phyloP scores from a whole-genome alignment of 78 protist genomes.

The Neovahlkampfia damariscottae region DNA sequence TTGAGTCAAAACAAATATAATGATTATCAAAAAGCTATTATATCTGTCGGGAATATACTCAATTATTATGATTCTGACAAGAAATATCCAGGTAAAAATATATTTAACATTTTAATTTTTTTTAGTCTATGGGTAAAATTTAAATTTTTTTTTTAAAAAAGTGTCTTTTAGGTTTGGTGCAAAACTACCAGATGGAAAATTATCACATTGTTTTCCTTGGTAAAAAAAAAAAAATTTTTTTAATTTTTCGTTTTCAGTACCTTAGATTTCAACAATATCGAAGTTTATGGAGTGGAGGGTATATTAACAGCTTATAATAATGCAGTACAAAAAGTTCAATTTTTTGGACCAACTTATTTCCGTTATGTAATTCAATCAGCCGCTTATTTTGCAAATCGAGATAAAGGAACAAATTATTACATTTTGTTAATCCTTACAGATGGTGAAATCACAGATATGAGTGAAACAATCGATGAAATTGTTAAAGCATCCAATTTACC shows the following conservation, averaged over 20 bases:
- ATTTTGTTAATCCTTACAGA: slow-evolving; percentile 53
- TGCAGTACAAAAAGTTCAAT: background rate
- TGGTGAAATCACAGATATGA: slow-evolving; percentile 34
- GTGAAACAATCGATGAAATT: slow-evolving; percentile 35
- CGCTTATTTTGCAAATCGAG: background rate
- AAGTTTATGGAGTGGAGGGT: slow-evolving; percentile 19
- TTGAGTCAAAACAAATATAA: background rate
- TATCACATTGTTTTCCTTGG: background rate
- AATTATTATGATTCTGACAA: no score
- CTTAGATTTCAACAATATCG: background rate
- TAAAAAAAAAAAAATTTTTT: no score
- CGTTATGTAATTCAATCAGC: slow-evolving; percentile 32
- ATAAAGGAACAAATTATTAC: background rate
- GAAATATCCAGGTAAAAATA: no score
- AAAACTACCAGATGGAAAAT: background rate
- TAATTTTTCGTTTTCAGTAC: no score
- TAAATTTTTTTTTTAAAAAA: background rate
- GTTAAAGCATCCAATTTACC: slow-evolving; percentile 34
- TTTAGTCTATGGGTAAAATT: background rate
- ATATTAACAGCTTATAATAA: slow-evolving; percentile 6
- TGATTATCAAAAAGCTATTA: background rate
- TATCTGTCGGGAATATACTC: background rate
- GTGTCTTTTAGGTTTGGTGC: background rate
- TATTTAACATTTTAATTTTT: background rate
- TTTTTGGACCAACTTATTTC: slow-evolving; percentile 66